Evolutionary conservation across 2,329 filamentous ascomycete genomes (phyloP).

Genomic region (Phialophora macrospora): DNA sequence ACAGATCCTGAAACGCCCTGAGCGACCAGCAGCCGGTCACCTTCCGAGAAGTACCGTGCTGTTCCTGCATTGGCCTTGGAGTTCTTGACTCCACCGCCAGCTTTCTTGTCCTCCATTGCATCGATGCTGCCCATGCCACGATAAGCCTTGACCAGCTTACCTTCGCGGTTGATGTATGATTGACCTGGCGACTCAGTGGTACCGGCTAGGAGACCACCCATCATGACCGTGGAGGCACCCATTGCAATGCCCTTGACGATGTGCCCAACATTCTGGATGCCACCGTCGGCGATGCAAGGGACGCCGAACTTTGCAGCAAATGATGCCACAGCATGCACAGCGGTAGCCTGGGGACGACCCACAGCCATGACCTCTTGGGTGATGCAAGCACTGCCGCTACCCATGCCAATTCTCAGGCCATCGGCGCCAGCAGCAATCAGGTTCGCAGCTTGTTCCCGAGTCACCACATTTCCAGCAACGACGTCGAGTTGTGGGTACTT

Average conservation of each 20-base stretch:
- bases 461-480: slow-evolving; percentile 98
- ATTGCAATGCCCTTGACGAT: slow-evolving; percentile 98
- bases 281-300: slow-evolving; percentile 96
- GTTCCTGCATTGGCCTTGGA: slow-evolving; percentile 83
- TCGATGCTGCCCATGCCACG: slow-evolving; percentile 99
- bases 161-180: slow-evolving; percentile 94
- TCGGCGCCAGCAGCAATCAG: slow-evolving; percentile 94
- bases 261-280: slow-evolving; percentile 97
- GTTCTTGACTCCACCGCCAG: slow-evolving; percentile 71
- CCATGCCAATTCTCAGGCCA: slow-evolving; percentile 98
- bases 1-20: slow-evolving; percentile 86
- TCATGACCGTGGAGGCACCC: slow-evolving; percentile 96
- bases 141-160: slow-evolving; percentile 98
- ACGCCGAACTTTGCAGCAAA: slow-evolving; percentile 95
- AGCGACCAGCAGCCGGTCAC: slow-evolving; percentile 89
- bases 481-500: slow-evolving; percentile 86
- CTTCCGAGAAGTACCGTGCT: slow-evolving; percentile 97
- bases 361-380: slow-evolving; percentile 99
- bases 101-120: slow-evolving; percentile 99
- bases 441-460: slow-evolving; percentile 88
- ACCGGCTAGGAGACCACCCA: slow-evolving; percentile 95
- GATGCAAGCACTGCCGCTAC: slow-evolving; percentile 95
- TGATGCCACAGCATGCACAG: slow-evolving; percentile 84
- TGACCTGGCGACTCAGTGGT: slow-evolving; percentile 97
- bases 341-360: slow-evolving; percentile 90